phyloP scores from a whole-genome alignment of 441 rosid species.

The Corymbia citriodora region DNA sequence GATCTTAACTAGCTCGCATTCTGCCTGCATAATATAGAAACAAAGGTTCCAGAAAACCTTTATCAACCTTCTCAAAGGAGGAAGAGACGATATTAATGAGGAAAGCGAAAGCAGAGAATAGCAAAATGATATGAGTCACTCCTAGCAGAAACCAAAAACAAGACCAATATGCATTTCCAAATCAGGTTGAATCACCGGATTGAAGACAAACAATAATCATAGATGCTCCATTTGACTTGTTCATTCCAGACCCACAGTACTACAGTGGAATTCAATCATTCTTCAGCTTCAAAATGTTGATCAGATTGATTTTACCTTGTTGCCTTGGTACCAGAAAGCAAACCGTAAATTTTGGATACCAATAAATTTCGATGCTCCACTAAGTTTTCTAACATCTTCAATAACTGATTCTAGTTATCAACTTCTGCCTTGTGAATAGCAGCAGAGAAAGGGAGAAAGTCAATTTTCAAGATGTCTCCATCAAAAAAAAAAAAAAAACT shows the following conservation, averaged over 20 bases:
- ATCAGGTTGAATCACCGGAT: not conserved
- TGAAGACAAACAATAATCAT: not conserved
- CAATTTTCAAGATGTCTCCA: not conserved
- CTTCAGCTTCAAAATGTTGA: not conserved
- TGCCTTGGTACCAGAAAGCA: not conserved
- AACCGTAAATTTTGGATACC: not conserved
- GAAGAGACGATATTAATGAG: not conserved
- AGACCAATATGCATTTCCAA: not conserved
- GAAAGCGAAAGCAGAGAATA: not conserved
- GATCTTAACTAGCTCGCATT: constrained; percentile 78
- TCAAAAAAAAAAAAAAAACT: not conserved
- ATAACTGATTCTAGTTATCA: not conserved
- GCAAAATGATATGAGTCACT: not conserved
- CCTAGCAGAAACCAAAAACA: not conserved
- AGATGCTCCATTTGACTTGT: not conserved
- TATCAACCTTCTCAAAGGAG: not conserved
- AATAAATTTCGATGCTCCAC: not conserved
- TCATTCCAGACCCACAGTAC: not conserved
- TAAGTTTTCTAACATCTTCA: not conserved
- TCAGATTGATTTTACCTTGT: not conserved
- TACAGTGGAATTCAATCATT: not conserved
- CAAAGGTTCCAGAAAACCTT: not conserved
- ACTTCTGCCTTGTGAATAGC: not conserved
- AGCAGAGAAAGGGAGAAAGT: not conserved
- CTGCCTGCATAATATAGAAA: constrained; percentile 47